A percentile compares a stretch with the other conserved stretches of the same genome.
These are phyloP conservation scores for Xylariaceae sp. DNA, from an alignment of 2,329 filamentous ascomycete genomes.

Conservation along the genomic window DNA sequence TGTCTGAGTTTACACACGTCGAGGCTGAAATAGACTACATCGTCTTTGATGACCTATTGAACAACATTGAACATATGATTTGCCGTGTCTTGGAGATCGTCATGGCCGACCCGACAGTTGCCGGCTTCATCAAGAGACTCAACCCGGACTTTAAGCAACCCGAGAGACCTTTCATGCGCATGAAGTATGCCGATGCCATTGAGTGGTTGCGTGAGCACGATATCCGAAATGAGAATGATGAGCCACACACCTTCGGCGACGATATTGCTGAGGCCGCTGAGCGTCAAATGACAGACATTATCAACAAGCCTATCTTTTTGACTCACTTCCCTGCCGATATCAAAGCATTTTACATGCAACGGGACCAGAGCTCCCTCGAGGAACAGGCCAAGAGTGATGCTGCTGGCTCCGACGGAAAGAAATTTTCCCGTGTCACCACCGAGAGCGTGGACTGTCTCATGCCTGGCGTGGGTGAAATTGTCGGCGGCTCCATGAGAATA, in stretches of 20 bases:
- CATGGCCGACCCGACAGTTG: slow-evolving; percentile 66
- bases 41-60: slow-evolving; percentile 80
- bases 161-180: slow-evolving; percentile 81
- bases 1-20: slow-evolving; percentile 95
- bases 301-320: slow-evolving; percentile 91
- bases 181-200: slow-evolving; percentile 92
- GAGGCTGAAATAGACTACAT: slow-evolving; percentile 97
- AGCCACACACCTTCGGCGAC: slow-evolving; percentile 87
- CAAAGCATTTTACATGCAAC: slow-evolving; percentile 99
- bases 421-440: slow-evolving; percentile 47
- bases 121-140: slow-evolving; percentile 71
- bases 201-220: slow-evolving; percentile 87
- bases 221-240: slow-evolving; percentile 87
- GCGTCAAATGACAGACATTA: slow-evolving; percentile 92
- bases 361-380: slow-evolving; percentile 44
- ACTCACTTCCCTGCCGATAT: slow-evolving; percentile 97
- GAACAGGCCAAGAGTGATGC: slow-evolving; percentile 50
- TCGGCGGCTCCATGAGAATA: slow-evolving; percentile 96
- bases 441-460: slow-evolving; percentile 83
- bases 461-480: slow-evolving; percentile 95
- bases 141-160: slow-evolving; percentile 88
- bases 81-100: slow-evolving; percentile 78
- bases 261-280: slow-evolving; percentile 98
- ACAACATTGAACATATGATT: slow-evolving; percentile 80
- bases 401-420: slow-evolving; percentile 40